phyloP scores from a whole-genome alignment of 2,329 filamentous ascomycete species.

The Aspergillus candidus region DNA sequence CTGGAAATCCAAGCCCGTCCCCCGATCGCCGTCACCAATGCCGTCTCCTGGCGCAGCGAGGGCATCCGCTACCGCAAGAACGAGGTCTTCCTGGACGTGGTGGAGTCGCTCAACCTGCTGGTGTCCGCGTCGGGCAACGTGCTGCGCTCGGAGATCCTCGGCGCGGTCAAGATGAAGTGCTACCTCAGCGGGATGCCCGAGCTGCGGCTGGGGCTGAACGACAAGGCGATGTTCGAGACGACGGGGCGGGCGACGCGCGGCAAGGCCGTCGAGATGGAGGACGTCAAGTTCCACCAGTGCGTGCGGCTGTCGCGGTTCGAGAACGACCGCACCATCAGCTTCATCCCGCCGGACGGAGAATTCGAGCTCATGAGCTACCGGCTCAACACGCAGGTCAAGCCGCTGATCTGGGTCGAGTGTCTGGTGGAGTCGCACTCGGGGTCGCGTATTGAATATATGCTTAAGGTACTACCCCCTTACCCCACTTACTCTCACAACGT shows the following conservation, averaged over 20 bases:
- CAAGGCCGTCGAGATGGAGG: conserved; percentile 99
- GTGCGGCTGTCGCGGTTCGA: conserved; percentile 93
- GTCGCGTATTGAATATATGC: conserved; percentile 95
- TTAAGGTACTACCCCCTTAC: conserved; percentile 56
- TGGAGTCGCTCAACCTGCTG: conserved; percentile 92
- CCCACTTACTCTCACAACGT: not conserved
- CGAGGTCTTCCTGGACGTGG: conserved; percentile 96
- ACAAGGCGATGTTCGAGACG: conserved; percentile 99
- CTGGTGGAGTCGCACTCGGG: conserved; percentile 94
- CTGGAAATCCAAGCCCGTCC: conserved; percentile 93
- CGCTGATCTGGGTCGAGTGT: conserved; percentile 97
- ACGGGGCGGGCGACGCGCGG: conserved; percentile 89
- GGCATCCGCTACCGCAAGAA: conserved; percentile 98
- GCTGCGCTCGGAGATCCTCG: conserved; percentile 88
- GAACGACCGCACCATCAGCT: conserved; percentile 97
- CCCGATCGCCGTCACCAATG: conserved; percentile 96
- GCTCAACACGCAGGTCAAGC: conserved; percentile 96
- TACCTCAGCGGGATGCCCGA: conserved; percentile 98
- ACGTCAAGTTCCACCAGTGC: conserved; percentile 99
- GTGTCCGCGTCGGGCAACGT: conserved; percentile 94
- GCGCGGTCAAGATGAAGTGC: conserved; percentile 99
- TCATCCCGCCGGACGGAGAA: conserved; percentile 96
- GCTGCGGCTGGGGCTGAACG: conserved; percentile 85
- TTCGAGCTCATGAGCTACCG: conserved; percentile 99
- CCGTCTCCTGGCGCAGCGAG: conserved; percentile 95